These are phyloP conservation scores for Fraxinus dipetala DNA, from an alignment of 305 asterid species.

Conservation along the genomic window DNA sequence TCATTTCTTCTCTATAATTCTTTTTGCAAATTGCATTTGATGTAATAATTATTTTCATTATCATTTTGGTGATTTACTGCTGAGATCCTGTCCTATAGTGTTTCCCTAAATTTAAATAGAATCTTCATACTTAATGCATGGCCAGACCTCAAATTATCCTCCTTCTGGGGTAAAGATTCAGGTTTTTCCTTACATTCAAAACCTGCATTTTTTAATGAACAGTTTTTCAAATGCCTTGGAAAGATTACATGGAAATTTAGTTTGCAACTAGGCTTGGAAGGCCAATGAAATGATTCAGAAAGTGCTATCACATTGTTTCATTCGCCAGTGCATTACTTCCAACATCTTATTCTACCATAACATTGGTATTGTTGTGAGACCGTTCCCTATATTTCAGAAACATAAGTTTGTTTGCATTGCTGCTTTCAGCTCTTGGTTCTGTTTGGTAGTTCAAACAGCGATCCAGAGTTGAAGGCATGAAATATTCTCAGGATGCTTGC, in stretches of 20 bases:
- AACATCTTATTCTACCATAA: background rate
- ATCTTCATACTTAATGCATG: background rate
- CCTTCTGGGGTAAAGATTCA: background rate
- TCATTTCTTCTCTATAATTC: background rate
- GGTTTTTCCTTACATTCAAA: background rate
- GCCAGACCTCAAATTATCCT: background rate
- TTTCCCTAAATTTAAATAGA: background rate
- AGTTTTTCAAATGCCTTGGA: background rate
- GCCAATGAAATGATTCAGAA: background rate
- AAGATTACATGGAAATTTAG: background rate
- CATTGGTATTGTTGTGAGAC: background rate
- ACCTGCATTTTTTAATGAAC: background rate
- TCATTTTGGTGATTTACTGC: background rate
- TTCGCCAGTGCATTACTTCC: background rate
- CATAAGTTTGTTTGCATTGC: background rate
- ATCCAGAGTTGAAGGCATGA: background rate
- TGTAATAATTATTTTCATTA: background rate
- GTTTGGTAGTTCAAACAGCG: background rate
- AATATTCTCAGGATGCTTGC: background rate
- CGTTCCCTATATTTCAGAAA: background rate
- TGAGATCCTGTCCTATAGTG: background rate
- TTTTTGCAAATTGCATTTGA: background rate
- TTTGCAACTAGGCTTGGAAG: background rate
- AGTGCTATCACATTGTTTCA: background rate
- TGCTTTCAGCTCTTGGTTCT: background rate